Evolutionary conservation across 75 land plant genomes (phyloP), one percentile per base, ranked within the genome.

Genomic region (Chamaecyparis obtusa): DNA sequence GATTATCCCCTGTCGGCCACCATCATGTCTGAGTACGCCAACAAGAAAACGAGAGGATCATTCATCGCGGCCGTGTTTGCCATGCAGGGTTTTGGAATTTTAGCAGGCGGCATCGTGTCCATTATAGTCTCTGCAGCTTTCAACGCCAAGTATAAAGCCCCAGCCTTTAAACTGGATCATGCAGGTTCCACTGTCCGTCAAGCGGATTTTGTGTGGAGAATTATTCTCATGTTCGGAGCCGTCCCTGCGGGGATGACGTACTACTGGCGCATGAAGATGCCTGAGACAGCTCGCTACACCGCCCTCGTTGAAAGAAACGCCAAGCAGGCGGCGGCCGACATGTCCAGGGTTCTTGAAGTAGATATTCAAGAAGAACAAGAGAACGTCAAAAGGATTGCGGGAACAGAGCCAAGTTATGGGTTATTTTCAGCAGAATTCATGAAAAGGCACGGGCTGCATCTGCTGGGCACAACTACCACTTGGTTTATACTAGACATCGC

Each of bases 401-500:
- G n/a, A 0, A 21, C 30, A 10, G 39, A 37, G 2, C 90, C 60
- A 13, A 3, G 8, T 93, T 84, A n/a, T 51, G 91, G 92, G 0
- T 75, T 93, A n/a, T 92, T 93, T 83, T 86, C 95, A 15, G 32
- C 13, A 41, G 76, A 94, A 81, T 94, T 94, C 69, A 27, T 74
- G 9, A 46, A 78, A 11, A 60, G 90, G 3, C 95, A 94, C 80
- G 96, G 96, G 0, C 67, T 84, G 37, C 96, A 94, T 67, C 84
- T 94, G 21, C 64, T 95, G n/a, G 96, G 93, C 30, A 95, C 96
- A 19, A 85, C 95, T 0, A 67, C 89, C 77, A 93, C 93, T 19
- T 95, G 96, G 96, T 92, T 95, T 67, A 67, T 95, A 0, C 79
- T 94, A 32, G 95, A 92, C 74, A 80, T 89, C 30, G 93, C 93